phyloP scores from a whole-genome alignment of 2,329 filamentous ascomycete genomes.

The Talaromyces sp. region DNA sequence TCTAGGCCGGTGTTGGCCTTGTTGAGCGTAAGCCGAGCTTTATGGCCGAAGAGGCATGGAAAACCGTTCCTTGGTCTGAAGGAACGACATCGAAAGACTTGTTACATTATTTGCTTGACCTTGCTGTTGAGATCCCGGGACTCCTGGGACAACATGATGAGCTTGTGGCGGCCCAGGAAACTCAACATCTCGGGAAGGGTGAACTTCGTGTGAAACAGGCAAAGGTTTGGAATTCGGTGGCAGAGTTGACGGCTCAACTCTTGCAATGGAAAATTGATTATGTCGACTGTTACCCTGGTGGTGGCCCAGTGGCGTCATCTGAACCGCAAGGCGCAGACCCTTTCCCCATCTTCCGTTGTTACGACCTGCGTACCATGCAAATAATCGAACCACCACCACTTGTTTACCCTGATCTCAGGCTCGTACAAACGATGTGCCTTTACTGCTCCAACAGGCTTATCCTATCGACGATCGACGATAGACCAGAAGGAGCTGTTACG shows the following conservation, averaged over 20 bases:
- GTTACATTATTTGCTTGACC: slow-evolving; percentile 31
- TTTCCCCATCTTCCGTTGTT: slow-evolving; percentile 30
- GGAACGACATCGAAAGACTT: slow-evolving; percentile 32
- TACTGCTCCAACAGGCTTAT: slow-evolving; percentile 30
- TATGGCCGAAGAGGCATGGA: slow-evolving; percentile 33
- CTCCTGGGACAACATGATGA: slow-evolving; percentile 27
- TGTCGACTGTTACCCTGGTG: slow-evolving; percentile 27
- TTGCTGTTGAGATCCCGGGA: slow-evolving; percentile 30
- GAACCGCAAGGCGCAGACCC: slow-evolving; percentile 18
- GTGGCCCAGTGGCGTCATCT: slow-evolving; percentile 22
- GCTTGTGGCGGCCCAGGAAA: slow-evolving; percentile 19
- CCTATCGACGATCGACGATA: slow-evolving; percentile 28
- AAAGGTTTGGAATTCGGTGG: slow-evolving; percentile 29
- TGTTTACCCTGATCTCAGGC: slow-evolving; percentile 30
- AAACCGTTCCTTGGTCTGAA: slow-evolving; percentile 34
- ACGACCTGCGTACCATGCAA: slow-evolving; percentile 28
- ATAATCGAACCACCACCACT: slow-evolving; percentile 25
- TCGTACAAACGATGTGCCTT: slow-evolving; percentile 33
- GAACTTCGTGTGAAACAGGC: slow-evolving; percentile 29
- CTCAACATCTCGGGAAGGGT: slow-evolving; percentile 21
- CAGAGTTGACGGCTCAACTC: slow-evolving; percentile 26
- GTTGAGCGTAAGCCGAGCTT: slow-evolving; percentile 29
- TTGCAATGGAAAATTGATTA: slow-evolving; percentile 26
- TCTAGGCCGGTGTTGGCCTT: slow-evolving; percentile 26
- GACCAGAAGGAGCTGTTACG: slow-evolving; percentile 24